A percentile compares a stretch with the other conserved stretches of the same genome.
Conservation (phyloP, 345 rosid genomes). For the Hibiscus syriacus region DNA sequence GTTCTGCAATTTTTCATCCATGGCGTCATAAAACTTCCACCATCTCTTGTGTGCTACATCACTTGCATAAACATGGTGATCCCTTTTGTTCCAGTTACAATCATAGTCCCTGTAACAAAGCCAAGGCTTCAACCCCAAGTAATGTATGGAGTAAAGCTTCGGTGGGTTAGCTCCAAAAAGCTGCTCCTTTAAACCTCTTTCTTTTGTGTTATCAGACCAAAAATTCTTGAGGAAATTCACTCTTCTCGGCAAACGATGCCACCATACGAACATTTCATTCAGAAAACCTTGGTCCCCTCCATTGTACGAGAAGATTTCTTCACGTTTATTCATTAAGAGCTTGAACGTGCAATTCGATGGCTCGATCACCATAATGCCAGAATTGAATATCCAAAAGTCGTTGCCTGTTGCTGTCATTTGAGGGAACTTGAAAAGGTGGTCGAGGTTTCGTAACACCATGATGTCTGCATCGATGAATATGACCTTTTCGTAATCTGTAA, state of each 20-base stretch:
- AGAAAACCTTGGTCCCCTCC: slow-evolving; percentile 94
- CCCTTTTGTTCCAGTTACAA: slow-evolving; percentile 64
- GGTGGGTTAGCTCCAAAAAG: slow-evolving; percentile 74
- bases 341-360: slow-evolving; percentile 84
- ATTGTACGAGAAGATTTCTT: slow-evolving; percentile 73
- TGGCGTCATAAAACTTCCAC: slow-evolving; percentile 74
- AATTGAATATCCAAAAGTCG: slow-evolving; percentile 77
- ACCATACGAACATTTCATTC: slow-evolving; percentile 84
- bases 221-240: slow-evolving; percentile 79
- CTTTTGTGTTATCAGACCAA: slow-evolving; percentile 71
- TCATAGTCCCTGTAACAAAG: slow-evolving; percentile 87
- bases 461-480: slow-evolving; percentile 92
- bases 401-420: slow-evolving; percentile 88
- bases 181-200: slow-evolving; percentile 62
- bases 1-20: slow-evolving; percentile 51
- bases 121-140: slow-evolving; percentile 89
- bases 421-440: slow-evolving; percentile 71
- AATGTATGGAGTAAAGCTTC: slow-evolving; percentile 68
- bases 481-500: slow-evolving; percentile 74
- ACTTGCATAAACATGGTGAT: slow-evolving; percentile 70
- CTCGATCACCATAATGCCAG: slow-evolving; percentile 87
- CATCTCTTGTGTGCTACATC: slow-evolving; percentile 76
- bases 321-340: slow-evolving; percentile 46
- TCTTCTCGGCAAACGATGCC: slow-evolving; percentile 81
- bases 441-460: slow-evolving; percentile 62